Base-by-base conservation (phyloP, 495 filamentous ascomycete species). In the Lepidopterella palustris region DNA sequence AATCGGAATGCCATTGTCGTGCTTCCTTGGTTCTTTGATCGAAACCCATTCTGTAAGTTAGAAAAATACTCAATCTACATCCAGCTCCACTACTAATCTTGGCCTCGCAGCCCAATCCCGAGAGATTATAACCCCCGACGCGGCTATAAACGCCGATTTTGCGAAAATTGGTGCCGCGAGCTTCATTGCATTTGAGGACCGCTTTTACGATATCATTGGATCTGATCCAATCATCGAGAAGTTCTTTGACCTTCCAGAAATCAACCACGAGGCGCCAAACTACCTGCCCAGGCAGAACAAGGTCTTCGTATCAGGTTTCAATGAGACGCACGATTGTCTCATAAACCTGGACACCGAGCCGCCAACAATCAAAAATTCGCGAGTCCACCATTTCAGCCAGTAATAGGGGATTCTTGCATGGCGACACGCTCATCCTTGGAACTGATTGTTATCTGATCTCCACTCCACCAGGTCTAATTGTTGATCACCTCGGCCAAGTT, bases 261-360 rank as follows among this genome's bases (percentile, higher is more conserved):
- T 64, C 1, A 66, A 75, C 9, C 76, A 78, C 53, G 76, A 78
- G 59, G 75, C 73, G 0, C 74, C 75, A 3, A 69, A 77, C 24
- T 78, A 73, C 55, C 74, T 75, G 0, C 66, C 71, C 0, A 66
- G 57, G 4, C 66, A 66, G 31, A 76, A 77, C 58, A 71, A 68
- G 50, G 63, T 76, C 24, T 69, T 66, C 52, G 21, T 74, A n/a
- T 67, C 71, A 10, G 49, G 29, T 1, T 24, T 21, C 10, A 29
- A 26, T 32, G 42, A 50, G 27, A 31, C 20, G 4, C 20, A 10
- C 5, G 18, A 60, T 6, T 13, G 45, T 24, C 50, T 67, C 53
- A 50, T 67, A 13, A 60, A 60, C 45, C 52, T 64, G 1, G 58
- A 60, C 45, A 39, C 32, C 24, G 45, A 27, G 13, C 64, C 42